A percentile compares a stretch with the other conserved stretches of the same genome.
Evolutionary conservation across 345 rosid species (phyloP).

Genomic region (Melastoma malabathricum): DNA sequence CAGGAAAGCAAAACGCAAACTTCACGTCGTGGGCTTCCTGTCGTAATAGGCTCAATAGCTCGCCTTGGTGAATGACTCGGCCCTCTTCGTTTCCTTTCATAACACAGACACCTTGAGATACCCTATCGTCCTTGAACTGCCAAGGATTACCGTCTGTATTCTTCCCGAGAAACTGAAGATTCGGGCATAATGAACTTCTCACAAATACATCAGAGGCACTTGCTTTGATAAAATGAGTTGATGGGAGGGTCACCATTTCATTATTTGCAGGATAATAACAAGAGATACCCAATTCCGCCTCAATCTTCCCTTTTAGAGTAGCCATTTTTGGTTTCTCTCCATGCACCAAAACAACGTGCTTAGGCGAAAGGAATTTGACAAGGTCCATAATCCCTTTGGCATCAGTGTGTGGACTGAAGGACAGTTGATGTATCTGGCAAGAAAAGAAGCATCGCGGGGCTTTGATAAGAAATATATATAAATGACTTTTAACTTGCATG

Average conservation of each 20-base stretch:
- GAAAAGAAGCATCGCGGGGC: not conserved
- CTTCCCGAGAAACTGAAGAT: conserved; percentile 36
- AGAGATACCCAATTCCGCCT: conserved; percentile 54
- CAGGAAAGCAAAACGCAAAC: conserved; percentile 56
- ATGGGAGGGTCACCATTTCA: conserved; percentile 51
- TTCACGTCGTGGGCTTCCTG: conserved; percentile 32
- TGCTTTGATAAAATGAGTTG: conserved; percentile 45
- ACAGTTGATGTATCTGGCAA: conserved; percentile 73
- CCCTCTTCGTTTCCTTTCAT: conserved; percentile 40
- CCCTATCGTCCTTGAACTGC: conserved; percentile 52
- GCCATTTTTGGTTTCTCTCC: conserved; percentile 92
- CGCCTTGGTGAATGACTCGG: conserved; percentile 63
- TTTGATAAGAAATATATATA: not conserved
- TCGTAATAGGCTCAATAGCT: conserved; percentile 32
- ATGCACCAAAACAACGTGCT: conserved; percentile 71
- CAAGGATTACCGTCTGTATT: conserved; percentile 12
- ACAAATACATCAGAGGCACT: conserved; percentile 52
- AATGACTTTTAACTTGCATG: too few relatives aligned
- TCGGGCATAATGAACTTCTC: conserved; percentile 46
- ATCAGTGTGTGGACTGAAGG: conserved; percentile 94
- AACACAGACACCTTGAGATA: conserved; percentile 43
- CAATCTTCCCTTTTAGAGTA: conserved; percentile 51
- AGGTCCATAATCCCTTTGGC: conserved; percentile 97
- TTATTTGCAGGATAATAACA: conserved; percentile 71
- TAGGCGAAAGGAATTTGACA: conserved; percentile 66